Evolutionary conservation across 2,329 filamentous ascomycete genomes (phyloP).

Genomic region (Ceratocystis alfenasii): DNA sequence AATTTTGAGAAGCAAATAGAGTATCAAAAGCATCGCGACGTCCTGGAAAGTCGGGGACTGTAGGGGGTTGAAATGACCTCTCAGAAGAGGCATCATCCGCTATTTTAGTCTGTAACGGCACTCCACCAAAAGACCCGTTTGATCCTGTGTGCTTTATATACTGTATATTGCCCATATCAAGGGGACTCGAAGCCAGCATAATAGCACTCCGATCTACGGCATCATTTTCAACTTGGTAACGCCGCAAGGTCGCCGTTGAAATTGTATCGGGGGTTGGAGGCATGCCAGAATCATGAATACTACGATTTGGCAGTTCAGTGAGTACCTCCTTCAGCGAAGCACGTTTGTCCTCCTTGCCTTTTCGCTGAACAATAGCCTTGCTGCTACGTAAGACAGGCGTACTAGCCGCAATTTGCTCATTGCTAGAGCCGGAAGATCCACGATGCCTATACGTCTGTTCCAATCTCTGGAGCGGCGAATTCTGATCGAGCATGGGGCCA

Average conservation of each 20-base stretch:
- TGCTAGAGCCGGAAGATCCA: slow-evolving; percentile 22
- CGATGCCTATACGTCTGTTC: slow-evolving; percentile 29
- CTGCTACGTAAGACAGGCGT: slow-evolving; percentile 26
- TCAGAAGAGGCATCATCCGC: slow-evolving; percentile 15
- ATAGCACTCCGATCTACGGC: slow-evolving; percentile 24
- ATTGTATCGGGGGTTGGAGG: slow-evolving; percentile 51
- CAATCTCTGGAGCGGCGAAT: slow-evolving; percentile 40
- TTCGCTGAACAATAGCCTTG: slow-evolving; percentile 25
- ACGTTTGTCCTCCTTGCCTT: slow-evolving; percentile 35
- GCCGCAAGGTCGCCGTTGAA: slow-evolving; percentile 42
- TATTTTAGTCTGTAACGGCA: slow-evolving; percentile 9
- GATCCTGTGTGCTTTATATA: slow-evolving; percentile 21
- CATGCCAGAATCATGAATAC: slow-evolving; percentile 35
- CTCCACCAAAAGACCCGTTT: slow-evolving; percentile 20
- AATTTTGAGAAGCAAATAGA: slow-evolving; percentile 28
- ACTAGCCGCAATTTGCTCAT: slow-evolving; percentile 25
- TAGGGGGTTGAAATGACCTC: slow-evolving; percentile 26
- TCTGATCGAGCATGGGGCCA: slow-evolving; percentile 33
- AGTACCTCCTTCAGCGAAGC: slow-evolving; percentile 38
- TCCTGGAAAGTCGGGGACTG: slow-evolving; percentile 28
- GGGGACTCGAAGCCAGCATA: background rate
- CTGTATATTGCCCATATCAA: slow-evolving; percentile 1
- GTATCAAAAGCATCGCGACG: slow-evolving; percentile 26
- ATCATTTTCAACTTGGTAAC: slow-evolving; percentile 41
- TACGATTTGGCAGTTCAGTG: slow-evolving; percentile 35